Base-by-base conservation (phyloP, 345 rosid species). In the Triadica sebifera region DNA sequence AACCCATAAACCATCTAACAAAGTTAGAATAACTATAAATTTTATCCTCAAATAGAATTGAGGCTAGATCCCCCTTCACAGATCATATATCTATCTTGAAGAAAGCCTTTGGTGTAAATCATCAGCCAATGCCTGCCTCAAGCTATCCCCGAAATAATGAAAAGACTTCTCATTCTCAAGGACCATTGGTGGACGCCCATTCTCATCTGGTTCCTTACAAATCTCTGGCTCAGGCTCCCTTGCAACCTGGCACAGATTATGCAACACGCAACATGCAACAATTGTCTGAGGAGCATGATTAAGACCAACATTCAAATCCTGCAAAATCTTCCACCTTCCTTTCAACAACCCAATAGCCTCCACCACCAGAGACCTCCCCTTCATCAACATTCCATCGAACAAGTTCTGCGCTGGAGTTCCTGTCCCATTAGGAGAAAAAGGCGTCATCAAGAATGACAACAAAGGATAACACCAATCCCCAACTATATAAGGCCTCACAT, bases 401-500 rank as follows among this genome's bases (percentile, higher is more conserved):
- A 95, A 80, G 75, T 95, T 95, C 86, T 93, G 97, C 0, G 96
- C 92, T 0, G 99, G 99, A 0, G 88, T 80, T 22, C 98, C 99
- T 0, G 88, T 65, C 19, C 99, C 99, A 29, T 89, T 82, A 0
- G 97, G 89, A 0, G 96, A 93, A 81, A 88, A 95, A 17, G 99
- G 98, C 49, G 97, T 89, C 99, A 95, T 95, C 71, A 95, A 58
- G 25, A 93, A 95, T 0, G 99, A 87, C 82, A 90, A 73, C 47
- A 89, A 75, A 24, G 98, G 99, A 77, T 90, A 93, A 75, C 99
- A 90, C 99, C 99, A 95, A 80, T 93, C 99, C 60, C 99, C 98
- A 38, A 93, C 96, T 43, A 95, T 77, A 80, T 86, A 95, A 7
- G 99, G 99, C 74, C 97, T 83, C 68, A 93, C 96, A 80, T 77